Base-by-base conservation (phyloP, 257 asterid species). In the Solanum stenotomum region DNA sequence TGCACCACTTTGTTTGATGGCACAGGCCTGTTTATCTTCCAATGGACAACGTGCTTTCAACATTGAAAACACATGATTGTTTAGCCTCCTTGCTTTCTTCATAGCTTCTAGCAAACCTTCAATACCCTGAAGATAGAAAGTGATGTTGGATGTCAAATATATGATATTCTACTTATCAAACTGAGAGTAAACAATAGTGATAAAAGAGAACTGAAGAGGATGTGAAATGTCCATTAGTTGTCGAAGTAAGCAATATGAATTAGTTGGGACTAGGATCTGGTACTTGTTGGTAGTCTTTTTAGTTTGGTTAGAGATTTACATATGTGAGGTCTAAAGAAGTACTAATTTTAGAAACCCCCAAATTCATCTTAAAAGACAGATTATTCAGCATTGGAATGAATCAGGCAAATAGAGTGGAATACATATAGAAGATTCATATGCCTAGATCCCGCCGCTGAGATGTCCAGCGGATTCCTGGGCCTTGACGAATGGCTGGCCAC, bases 1-100 rank as follows among this genome's bases (percentile, higher is more conserved):
- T 2, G 98, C 98, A 2, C 99, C 98, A 83, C 98, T 96, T 89
- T 95, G 99, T 92, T 92, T 96, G 90, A 96, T 95, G 6, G 99
- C 99, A 84, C 99, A 96, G 38, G 99, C 99, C 76, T 95, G 99
- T 88, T 95, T 96, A 94, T 96, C 99, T 91, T 96, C 99, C 87
- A 96, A 93, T 5, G 99, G 99, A 83, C 99, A 95, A 4, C 99
- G 96, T 3, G 98, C 98, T 92, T 95, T 95, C 90, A 96, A 87
- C 98, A 96, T 96, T 29, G 98, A 96, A 68, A 96, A 95, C 1
- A 96, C 98, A 29, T 96, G 98, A 87, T 93, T 93, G 67, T 95
- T 96, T 91, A 96, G 88, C 89, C 99, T 90, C 91, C 99, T 90
- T 25, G 98, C 98, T 93, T 94, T 96, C 96, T 95, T 96, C 98